Conservation (phyloP, 192 early-diverging fungal genomes). For the Coemansia sp. region DNA sequence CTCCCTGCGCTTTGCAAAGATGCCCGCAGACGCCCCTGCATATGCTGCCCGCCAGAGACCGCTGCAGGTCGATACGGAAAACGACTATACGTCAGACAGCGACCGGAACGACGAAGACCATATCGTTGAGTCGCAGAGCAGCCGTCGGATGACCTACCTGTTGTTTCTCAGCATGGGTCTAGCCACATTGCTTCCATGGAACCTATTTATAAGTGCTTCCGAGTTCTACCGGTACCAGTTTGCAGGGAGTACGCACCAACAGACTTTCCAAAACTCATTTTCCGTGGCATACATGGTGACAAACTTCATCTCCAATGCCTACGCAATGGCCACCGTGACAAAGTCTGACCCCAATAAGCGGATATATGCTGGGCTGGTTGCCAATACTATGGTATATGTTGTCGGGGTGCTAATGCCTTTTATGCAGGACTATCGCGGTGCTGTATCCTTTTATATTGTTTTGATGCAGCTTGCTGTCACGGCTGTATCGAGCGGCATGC, state of each 20-base stretch:
- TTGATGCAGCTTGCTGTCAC: constrained; percentile 56
- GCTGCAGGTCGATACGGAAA: background rate
- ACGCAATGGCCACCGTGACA: constrained; percentile 51
- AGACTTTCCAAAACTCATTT: constrained; percentile 78
- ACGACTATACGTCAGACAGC: constrained; percentile 1
- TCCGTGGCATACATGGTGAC: constrained; percentile 59
- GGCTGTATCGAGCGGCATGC: constrained; percentile 59
- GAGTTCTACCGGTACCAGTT: constrained; percentile 68
- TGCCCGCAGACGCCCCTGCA: no score
- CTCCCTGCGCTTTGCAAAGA: no score
- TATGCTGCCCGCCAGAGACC: background rate
- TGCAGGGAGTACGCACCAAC: constrained; percentile 54
- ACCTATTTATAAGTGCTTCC: constrained; percentile 76
- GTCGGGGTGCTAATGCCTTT: constrained; percentile 53
- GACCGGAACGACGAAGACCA: background rate
- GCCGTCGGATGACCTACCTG: constrained; percentile 50
- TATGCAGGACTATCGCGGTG: constrained; percentile 42
- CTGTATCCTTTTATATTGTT: constrained; percentile 61
- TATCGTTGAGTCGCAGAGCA: background rate
- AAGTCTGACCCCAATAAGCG: constrained; percentile 31
- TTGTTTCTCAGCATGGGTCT: constrained; percentile 73
- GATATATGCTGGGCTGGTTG: constrained; percentile 50
- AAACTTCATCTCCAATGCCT: constrained; percentile 55
- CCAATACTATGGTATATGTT: constrained; percentile 54
- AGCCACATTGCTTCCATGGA: constrained; percentile 76